Conservation (phyloP, 2,329 filamentous ascomycete species). For the Ascochyta koolunga region DNA sequence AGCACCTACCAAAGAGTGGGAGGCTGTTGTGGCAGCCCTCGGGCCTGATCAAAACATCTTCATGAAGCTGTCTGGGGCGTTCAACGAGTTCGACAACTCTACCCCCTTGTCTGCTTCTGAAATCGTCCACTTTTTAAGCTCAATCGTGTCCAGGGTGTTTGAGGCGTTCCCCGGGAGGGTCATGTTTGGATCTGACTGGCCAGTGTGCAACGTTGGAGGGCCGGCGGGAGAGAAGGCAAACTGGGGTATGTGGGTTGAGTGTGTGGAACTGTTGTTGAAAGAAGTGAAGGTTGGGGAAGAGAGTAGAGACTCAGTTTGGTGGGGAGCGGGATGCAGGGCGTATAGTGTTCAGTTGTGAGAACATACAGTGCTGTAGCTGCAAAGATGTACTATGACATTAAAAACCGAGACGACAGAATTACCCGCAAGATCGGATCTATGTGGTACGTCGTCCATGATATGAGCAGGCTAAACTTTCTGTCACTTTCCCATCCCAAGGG, state of each 20-base stretch:
- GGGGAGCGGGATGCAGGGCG: constrained; percentile 71
- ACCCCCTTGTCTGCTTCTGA: constrained; percentile 17
- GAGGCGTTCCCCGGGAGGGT: constrained; percentile 73
- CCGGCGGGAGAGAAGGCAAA: constrained; percentile 60
- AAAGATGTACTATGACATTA: background rate
- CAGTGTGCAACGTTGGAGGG: constrained; percentile 77
- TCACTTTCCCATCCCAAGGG: background rate
- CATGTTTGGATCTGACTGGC: constrained; percentile 96
- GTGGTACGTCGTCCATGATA: too few relatives aligned
- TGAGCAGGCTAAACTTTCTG: background rate
- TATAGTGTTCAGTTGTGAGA: constrained; percentile 56
- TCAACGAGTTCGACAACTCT: constrained; percentile 74
- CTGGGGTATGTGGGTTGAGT: constrained; percentile 76
- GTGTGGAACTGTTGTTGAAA: constrained; percentile 71
- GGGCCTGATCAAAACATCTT: constrained; percentile 70
- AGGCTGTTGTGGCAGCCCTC: constrained; percentile 69
- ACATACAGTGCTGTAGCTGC: background rate
- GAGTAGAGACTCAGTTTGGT: constrained; percentile 72
- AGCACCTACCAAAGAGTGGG: constrained; percentile 68
- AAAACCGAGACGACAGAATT: too few relatives aligned
- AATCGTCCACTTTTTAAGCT: constrained; percentile 28
- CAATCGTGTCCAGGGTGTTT: constrained; percentile 56
- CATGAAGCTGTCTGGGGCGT: constrained; percentile 89
- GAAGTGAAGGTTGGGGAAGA: constrained; percentile 60
- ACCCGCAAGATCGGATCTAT: too few relatives aligned